Percentiles rank a stretch among this genome's conserved stretches.
These are phyloP conservation scores for Cyberlindnera meyerae DNA, from an alignment of 805 yeast species.

Conservation along the genomic window DNA sequence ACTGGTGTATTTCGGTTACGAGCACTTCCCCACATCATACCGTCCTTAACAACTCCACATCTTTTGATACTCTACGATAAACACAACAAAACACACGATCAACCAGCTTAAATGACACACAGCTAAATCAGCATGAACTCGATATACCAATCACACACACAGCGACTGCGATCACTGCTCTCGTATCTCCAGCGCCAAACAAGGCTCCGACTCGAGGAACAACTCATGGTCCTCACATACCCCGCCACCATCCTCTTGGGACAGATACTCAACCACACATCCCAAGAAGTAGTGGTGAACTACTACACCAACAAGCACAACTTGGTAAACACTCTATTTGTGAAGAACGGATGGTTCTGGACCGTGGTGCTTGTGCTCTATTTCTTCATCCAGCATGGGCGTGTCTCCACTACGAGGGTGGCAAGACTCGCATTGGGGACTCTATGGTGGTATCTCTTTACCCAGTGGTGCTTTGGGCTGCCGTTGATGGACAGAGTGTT, in stretches of 20 bases:
- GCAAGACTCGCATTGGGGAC: slow-evolving; percentile 34
- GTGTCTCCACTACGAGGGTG: slow-evolving; percentile 6
- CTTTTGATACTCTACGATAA: no score
- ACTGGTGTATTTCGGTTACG: no score
- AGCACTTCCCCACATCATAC: no score
- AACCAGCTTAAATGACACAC: no score
- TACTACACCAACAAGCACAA: slow-evolving; percentile 56
- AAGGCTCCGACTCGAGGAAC: slow-evolving; percentile 10
- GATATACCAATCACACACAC: slow-evolving; percentile 8
- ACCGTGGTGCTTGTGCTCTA: slow-evolving; percentile 45
- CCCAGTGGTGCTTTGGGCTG: slow-evolving; percentile 81
- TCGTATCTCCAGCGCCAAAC: slow-evolving; percentile 2
- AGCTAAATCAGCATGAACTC: slow-evolving; percentile 6
- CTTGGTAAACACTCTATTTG: slow-evolving; percentile 66
- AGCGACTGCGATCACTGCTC: slow-evolving; percentile 1
- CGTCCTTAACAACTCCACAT: no score
- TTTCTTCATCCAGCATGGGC: slow-evolving; percentile 17
- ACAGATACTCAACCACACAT: slow-evolving; percentile 38
- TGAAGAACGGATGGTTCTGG: slow-evolving; percentile 94
- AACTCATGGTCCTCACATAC: slow-evolving; percentile 22
- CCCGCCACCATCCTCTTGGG: slow-evolving; percentile 47
- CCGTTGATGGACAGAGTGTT: slow-evolving; percentile 90
- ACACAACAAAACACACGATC: no score
- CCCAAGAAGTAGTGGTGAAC: slow-evolving; percentile 8
- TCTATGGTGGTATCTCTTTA: slow-evolving; percentile 76